These are phyloP conservation scores for Crithidia sp. DNA, from an alignment of 208 protist species.

Conservation along the genomic window DNA sequence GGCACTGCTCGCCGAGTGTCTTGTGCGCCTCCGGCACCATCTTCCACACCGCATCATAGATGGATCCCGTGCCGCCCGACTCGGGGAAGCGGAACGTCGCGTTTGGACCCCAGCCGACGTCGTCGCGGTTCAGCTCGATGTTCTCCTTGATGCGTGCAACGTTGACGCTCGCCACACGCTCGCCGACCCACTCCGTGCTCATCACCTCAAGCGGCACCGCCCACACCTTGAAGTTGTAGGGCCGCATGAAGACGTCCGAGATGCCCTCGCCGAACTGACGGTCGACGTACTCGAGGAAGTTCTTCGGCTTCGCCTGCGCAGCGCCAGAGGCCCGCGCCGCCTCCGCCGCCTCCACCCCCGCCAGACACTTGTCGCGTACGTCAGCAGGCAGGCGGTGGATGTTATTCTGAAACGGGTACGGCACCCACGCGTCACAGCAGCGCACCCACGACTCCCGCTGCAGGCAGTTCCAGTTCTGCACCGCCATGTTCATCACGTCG, in stretches of 20 bases:
- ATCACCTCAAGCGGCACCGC: constrained; percentile 65
- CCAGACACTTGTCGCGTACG: constrained; percentile 49
- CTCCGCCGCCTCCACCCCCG: constrained; percentile 47
- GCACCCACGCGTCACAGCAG: constrained; percentile 57
- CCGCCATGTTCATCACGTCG: constrained; percentile 64
- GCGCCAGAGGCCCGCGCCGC: constrained; percentile 1
- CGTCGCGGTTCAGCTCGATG: constrained; percentile 52
- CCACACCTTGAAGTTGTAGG: constrained; percentile 89
- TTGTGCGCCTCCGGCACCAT: constrained; percentile 48
- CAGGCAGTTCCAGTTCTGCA: constrained; percentile 55
- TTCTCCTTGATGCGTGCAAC: constrained; percentile 60
- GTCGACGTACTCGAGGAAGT: constrained; percentile 64
- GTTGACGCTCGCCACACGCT: constrained; percentile 77
- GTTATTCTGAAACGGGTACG: constrained; percentile 85
- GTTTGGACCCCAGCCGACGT: constrained; percentile 81
- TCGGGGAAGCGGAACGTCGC: constrained; percentile 78
- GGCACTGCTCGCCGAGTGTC: constrained; percentile 30
- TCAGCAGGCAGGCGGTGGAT: constrained; percentile 67
- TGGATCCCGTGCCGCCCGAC: constrained; percentile 68
- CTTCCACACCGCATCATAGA: constrained; percentile 51
- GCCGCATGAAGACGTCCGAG: constrained; percentile 70
- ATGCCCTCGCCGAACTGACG: constrained; percentile 72
- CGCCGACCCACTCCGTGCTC: constrained; percentile 76
- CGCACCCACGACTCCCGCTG: constrained; percentile 69
- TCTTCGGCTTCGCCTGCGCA: constrained; percentile 21